These are phyloP conservation scores for Backusella psychrophila DNA, from an alignment of 192 early-diverging fungal species.

Conservation along the genomic window DNA sequence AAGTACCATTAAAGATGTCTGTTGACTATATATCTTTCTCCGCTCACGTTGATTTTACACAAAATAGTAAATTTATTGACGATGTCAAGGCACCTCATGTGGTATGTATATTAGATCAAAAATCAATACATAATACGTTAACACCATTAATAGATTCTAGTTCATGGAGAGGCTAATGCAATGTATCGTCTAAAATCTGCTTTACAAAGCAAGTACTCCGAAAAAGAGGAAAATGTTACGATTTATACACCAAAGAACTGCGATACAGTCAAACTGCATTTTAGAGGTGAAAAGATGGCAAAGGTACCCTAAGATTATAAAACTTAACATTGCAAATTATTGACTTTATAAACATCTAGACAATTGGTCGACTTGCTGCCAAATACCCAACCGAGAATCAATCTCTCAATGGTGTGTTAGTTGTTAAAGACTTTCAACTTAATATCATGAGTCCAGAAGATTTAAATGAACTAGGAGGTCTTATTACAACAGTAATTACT, in stretches of 20 bases:
- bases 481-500: conserved; percentile 70
- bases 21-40: conserved; percentile 97
- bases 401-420: conserved; percentile 75
- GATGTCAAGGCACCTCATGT: conserved; percentile 90
- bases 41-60: conserved; percentile 95
- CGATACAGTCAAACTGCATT: conserved; percentile 86
- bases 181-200: conserved; percentile 91
- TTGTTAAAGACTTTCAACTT: conserved; percentile 88
- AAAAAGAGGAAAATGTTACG: conserved; percentile 73
- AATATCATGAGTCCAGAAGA: conserved; percentile 81
- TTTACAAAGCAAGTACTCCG: conserved; percentile 78
- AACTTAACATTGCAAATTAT: neutral
- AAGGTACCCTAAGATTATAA: conserved; percentile 50
- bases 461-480: conserved; percentile 74
- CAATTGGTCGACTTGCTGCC: conserved; percentile 82
- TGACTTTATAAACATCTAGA: conserved; percentile 36
- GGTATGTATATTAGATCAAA: conserved; percentile 36
- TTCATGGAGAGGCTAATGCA: conserved; percentile 94
- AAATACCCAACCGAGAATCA: conserved; percentile 69
- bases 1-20: conserved; percentile 75
- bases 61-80: conserved; percentile 96
- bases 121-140: neutral
- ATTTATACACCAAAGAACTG: conserved; percentile 90
- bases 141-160: conserved; percentile 62
- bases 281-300: conserved; percentile 93